A percentile compares a stretch with the other conserved stretches of the same genome.
These are phyloP conservation scores for Aspergillus nomiae DNA, from an alignment of 2,329 filamentous ascomycete species.

Conservation along the genomic window DNA sequence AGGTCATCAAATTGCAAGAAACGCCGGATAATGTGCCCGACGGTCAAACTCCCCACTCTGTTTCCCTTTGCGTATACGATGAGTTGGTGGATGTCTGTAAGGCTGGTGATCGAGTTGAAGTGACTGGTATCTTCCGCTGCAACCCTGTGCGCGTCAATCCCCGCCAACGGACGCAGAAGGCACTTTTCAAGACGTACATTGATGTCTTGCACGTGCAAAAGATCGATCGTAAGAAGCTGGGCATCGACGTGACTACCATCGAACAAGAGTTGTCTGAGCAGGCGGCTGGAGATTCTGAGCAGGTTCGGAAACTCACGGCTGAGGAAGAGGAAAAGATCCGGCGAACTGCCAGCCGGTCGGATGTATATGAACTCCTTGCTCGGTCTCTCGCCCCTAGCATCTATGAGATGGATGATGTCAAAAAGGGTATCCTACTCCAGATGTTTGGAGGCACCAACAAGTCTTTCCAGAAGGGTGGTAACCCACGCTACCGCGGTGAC, in stretches of 20 bases:
- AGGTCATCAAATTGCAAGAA: slow-evolving; percentile 97
- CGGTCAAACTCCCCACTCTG: slow-evolving; percentile 95
- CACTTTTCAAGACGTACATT: slow-evolving; percentile 96
- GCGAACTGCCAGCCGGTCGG: slow-evolving; percentile 73
- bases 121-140: slow-evolving; percentile 95
- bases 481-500: slow-evolving; percentile 92
- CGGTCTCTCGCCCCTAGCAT: slow-evolving; percentile 91
- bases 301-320: slow-evolving; percentile 77
- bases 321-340: slow-evolving; percentile 91
- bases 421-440: slow-evolving; percentile 96
- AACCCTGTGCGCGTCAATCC: slow-evolving; percentile 94
- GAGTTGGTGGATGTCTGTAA: slow-evolving; percentile 98
- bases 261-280: slow-evolving; percentile 78
- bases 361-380: slow-evolving; percentile 90
- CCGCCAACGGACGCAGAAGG: slow-evolving; percentile 87
- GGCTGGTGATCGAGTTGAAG: slow-evolving; percentile 90
- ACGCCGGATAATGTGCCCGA: slow-evolving; percentile 93
- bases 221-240: slow-evolving; percentile 91
- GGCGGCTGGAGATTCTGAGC: slow-evolving; percentile 71
- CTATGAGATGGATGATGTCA: slow-evolving; percentile 97
- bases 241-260: slow-evolving; percentile 85
- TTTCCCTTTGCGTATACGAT: slow-evolving; percentile 94
- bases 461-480: slow-evolving; percentile 93
- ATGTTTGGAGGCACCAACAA: slow-evolving; percentile 98
- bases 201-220: slow-evolving; percentile 96